phyloP scores from a whole-genome alignment of 345 rosid genomes.

The Acer yangbiense region DNA sequence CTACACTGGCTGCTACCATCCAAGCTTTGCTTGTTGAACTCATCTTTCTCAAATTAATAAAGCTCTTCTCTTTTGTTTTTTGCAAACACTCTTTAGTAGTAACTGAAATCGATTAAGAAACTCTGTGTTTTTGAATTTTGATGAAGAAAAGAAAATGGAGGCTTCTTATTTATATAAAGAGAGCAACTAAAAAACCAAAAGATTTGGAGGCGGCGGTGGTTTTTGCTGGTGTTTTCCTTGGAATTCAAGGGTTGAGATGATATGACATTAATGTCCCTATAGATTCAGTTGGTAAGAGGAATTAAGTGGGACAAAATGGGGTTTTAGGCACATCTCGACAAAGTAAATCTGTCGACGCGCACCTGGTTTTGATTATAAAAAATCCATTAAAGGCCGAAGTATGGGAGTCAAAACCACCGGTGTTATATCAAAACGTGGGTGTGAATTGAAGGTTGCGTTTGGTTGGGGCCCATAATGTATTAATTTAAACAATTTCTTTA shows the following conservation, averaged over 20 bases:
- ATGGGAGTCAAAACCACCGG: too few relatives aligned
- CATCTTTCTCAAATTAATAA: background rate
- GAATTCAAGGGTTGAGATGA: background rate
- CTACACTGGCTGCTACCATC: constrained; percentile 50
- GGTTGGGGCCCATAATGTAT: too few relatives aligned
- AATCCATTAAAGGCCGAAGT: background rate
- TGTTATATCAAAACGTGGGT: too few relatives aligned
- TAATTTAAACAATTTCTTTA: too few relatives aligned
- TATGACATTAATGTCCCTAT: background rate
- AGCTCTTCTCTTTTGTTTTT: background rate
- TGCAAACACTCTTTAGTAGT: background rate
- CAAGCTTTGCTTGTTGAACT: constrained; percentile 47
- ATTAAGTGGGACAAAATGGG: background rate
- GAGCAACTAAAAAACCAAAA: background rate
- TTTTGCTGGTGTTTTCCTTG: too few relatives aligned
- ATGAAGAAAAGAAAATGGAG: background rate
- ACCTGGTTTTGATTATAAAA: background rate
- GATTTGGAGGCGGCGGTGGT: background rate
- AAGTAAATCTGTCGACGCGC: background rate
- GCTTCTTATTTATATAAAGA: constrained; percentile 1
- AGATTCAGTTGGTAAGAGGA: too few relatives aligned
- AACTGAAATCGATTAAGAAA: background rate
- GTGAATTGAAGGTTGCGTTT: too few relatives aligned
- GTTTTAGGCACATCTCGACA: background rate
- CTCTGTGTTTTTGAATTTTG: background rate